A percentile compares a stretch with the other conserved stretches of the same genome.
These are phyloP conservation scores for Xylariaceae sp. DNA, from an alignment of 2,329 filamentous ascomycete genomes.

Conservation along the genomic window DNA sequence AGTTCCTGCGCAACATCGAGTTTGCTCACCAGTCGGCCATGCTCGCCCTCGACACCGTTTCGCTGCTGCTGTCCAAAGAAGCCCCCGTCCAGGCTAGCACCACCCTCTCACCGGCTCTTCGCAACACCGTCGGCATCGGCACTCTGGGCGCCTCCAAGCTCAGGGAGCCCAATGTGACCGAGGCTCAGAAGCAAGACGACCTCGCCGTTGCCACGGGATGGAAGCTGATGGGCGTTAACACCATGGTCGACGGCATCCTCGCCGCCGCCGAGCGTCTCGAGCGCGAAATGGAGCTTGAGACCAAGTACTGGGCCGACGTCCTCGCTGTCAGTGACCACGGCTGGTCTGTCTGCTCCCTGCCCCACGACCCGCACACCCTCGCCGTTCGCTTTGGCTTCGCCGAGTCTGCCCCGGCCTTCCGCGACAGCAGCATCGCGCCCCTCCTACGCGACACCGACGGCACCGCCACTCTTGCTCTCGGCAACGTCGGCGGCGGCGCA, in stretches of 20 bases:
- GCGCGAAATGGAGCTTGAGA: slow-evolving; percentile 75
- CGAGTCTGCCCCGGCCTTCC: slow-evolving; percentile 64
- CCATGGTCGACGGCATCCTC: slow-evolving; percentile 70
- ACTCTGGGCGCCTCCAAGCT: slow-evolving; percentile 69
- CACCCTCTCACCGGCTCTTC: slow-evolving; percentile 69
- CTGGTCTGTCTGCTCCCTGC: slow-evolving; percentile 80
- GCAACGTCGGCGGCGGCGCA: slow-evolving; percentile 48
- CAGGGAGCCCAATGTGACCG: slow-evolving; percentile 57
- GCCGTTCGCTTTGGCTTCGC: slow-evolving; percentile 88
- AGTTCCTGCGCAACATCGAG: slow-evolving; percentile 59
- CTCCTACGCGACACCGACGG: slow-evolving; percentile 74
- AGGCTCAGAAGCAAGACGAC: slow-evolving; percentile 55
- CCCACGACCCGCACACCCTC: slow-evolving; percentile 68
- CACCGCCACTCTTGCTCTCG: slow-evolving; percentile 68
- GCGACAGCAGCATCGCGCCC: slow-evolving; percentile 74
- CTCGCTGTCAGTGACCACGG: slow-evolving; percentile 77
- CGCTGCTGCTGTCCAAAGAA: slow-evolving; percentile 79
- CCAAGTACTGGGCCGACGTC: slow-evolving; percentile 85
- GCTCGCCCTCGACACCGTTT: slow-evolving; percentile 77
- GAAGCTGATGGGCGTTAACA: slow-evolving; percentile 73
- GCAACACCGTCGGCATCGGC: slow-evolving; percentile 69
- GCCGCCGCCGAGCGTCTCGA: slow-evolving; percentile 70
- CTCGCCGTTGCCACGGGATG: slow-evolving; percentile 64
- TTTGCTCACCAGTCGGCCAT: slow-evolving; percentile 60
- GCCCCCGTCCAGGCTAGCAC: slow-evolving; percentile 65